Conservation (phyloP, 2,329 filamentous ascomycete genomes). For the Diplocarpon rosae region DNA sequence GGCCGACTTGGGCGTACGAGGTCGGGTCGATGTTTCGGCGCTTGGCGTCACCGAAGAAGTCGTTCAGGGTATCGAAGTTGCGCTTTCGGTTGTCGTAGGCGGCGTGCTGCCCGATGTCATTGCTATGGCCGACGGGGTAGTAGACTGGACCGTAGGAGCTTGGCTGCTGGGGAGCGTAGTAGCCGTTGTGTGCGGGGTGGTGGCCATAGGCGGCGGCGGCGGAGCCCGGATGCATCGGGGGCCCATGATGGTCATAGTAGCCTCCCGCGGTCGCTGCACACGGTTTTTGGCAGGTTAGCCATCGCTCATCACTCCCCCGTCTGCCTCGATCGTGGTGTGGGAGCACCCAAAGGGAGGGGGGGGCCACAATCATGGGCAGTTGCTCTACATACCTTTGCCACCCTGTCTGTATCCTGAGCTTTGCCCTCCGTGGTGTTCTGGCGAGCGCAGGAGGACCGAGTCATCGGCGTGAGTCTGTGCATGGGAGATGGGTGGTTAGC, state of each 20-base stretch:
- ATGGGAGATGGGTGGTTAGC: conserved; percentile 1
- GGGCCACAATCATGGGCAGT: too few species aligned
- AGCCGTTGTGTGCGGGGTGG: conserved; percentile 39
- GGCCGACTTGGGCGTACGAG: conserved; percentile 85
- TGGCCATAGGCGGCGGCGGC: conserved; percentile 41
- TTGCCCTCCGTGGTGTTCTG: conserved; percentile 24
- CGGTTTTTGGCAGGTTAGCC: conserved; percentile 26
- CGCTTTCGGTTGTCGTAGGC: conserved; percentile 71
- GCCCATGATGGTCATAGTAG: conserved; percentile 55
- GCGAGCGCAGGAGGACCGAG: conserved; percentile 52
- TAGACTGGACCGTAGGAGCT: conserved; percentile 63
- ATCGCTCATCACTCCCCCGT: conserved; percentile 22
- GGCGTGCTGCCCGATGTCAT: conserved; percentile 53
- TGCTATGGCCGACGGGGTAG: conserved; percentile 57
- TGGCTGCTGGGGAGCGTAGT: conserved; percentile 42
- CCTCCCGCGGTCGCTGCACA: conserved; percentile 26
- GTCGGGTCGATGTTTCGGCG: conserved; percentile 79
- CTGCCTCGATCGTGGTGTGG: conserved; percentile 19
- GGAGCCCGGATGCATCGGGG: conserved; percentile 48
- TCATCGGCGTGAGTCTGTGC: conserved; percentile 81
- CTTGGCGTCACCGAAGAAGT: conserved; percentile 91
- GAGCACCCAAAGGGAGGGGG: too few species aligned
- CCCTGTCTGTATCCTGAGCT: conserved; percentile 42
- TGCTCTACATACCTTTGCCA: conserved; percentile 25
- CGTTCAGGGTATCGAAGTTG: conserved; percentile 77